Conservation (phyloP, 1,139 yeast genomes). For the Spathaspora jeffriesii region DNA sequence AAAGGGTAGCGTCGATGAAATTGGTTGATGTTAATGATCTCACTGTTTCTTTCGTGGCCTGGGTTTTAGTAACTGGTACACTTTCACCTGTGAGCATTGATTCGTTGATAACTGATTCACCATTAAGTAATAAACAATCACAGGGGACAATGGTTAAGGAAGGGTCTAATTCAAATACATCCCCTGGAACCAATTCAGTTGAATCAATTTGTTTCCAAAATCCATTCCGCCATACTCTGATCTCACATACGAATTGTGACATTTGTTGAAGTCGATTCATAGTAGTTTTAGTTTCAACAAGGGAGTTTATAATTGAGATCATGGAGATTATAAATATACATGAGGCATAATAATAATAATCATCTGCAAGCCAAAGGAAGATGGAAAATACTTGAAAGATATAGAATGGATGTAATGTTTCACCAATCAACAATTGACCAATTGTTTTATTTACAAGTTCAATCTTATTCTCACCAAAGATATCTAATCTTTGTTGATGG, state of each 20-base stretch:
- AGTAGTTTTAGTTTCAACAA: constrained; percentile 81
- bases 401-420: constrained; percentile 92
- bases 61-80: constrained; percentile 85
- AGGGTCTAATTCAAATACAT: constrained; percentile 90
- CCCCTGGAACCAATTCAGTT: constrained; percentile 93
- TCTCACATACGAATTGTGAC: constrained; percentile 73
- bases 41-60: constrained; percentile 66
- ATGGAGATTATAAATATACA: constrained; percentile 89
- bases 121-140: constrained; percentile 82
- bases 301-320: constrained; percentile 74
- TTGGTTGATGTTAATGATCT: constrained; percentile 53
- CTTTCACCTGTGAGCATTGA: constrained; percentile 98
- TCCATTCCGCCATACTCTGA: constrained; percentile 89
- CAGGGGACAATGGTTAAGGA: constrained; percentile 75
- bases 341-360: constrained; percentile 88
- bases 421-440: constrained; percentile 70
- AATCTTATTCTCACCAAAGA: constrained; percentile 78
- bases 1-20: constrained; percentile 64
- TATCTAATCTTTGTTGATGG: constrained; percentile 66
- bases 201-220: constrained; percentile 89
- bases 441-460: constrained; percentile 76
- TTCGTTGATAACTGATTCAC: constrained; percentile 93
- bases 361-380: constrained; percentile 87
- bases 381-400: constrained; percentile 92
- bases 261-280: constrained; percentile 71